Percentiles rank a stretch among this genome's conserved stretches.
Conservation (phyloP, 805 yeast species). For the Saccharomyces kudriavzevii region DNA sequence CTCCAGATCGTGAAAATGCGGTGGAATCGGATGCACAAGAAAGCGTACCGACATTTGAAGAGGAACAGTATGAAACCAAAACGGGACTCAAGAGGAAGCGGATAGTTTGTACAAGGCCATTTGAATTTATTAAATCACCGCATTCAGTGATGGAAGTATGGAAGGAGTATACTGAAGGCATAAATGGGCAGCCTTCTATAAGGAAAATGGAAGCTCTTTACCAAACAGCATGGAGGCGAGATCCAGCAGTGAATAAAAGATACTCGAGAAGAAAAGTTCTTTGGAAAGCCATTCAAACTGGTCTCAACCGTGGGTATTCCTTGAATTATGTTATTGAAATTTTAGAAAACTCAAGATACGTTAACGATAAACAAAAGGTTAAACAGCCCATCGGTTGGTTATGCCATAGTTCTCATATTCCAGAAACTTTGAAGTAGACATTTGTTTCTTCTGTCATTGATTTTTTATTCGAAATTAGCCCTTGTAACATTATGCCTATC, state of each 20-base stretch:
- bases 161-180: conserved; percentile 48
- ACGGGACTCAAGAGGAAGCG: conserved; percentile 15
- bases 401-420: conserved; percentile 33
- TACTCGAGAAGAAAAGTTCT: conserved; percentile 46
- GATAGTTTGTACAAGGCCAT: conserved; percentile 27
- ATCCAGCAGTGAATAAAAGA: conserved; percentile 44
- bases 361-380: conserved; percentile 34
- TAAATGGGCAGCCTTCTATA: conserved; percentile 45
- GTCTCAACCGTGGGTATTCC: conserved; percentile 37
- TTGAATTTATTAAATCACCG: conserved; percentile 36
- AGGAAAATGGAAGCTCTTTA: conserved; percentile 41
- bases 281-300: conserved; percentile 48
- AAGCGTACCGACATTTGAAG: conserved; percentile 1
- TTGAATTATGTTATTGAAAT: conserved; percentile 38
- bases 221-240: conserved; percentile 50
- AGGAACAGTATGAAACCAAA: conserved; percentile 9
- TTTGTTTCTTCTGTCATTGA: neutral
- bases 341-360: conserved; percentile 38
- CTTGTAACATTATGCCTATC: neutral
- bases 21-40: conserved; percentile 4
- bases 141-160: conserved; percentile 45
- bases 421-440: conserved; percentile 15
- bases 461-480: neutral
- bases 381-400: conserved; percentile 42
- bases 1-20: neutral